Base-by-base conservation (phyloP, 495 filamentous ascomycete genomes). In the Aspergillus carlsbadensis region DNA sequence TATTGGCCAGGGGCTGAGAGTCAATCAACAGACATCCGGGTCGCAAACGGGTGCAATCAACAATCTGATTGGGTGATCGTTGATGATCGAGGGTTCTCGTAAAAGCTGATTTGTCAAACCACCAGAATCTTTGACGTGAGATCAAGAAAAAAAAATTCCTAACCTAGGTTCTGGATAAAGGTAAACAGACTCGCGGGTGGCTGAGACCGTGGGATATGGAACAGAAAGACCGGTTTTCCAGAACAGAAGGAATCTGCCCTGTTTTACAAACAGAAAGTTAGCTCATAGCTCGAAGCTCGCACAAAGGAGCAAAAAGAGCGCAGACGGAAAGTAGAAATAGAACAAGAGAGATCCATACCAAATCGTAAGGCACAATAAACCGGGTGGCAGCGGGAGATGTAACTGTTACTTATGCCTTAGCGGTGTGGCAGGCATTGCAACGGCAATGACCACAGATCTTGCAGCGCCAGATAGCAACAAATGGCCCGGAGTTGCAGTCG, bases 401-500 rank as follows among this genome's bases (percentile, higher is more conserved):
- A 56, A 61, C 55, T 48, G 54, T 51, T 45, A 59, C 54, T 48
- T 69, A 78, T 42, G 61, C 65, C 63, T 78, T 78, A 46, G 70
- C 62, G 49, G 67, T 73, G 69, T 77, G 71, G 69, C 76, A 78
- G 39, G 64, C 47, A 57, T 77, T 73, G 63, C 76, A 78, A 14
- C 76, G 76, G 63, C 65, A 76, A 48, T 77, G 69, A 37, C 66
- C 66, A 65, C 76, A 79, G 59, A 73, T 69, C 66, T 79, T 78
- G 68, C 76, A 79, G 33, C 69, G 76, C 74, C 74, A 79, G 57
- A 79, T 76, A 13, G 76, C 76, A 50, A 72, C 66, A 52, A 74
- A 79, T 43, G 75, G 75, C n/a, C 76, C 76, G 40, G 74, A 73
- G 58, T 76, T 77, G 66, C 76, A 79, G 64, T 78, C 75, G 4